These are phyloP conservation scores for Podospora anserina DNA, from an alignment of 495 filamentous ascomycete species.

Conservation along the genomic window DNA sequence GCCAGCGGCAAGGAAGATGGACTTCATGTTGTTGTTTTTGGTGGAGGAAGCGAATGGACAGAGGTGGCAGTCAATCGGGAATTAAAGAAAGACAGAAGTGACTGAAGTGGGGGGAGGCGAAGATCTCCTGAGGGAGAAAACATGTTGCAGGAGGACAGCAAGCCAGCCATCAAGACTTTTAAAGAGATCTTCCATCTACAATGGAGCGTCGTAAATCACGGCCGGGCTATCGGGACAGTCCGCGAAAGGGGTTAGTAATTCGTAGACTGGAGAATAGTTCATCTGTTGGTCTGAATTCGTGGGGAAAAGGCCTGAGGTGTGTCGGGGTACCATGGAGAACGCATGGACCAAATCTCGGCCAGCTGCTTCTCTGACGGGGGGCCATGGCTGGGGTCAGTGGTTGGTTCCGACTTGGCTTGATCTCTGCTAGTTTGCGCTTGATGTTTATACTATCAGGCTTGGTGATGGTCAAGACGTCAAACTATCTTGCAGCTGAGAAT, in stretches of 20 bases:
- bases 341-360: neutral
- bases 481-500: no score
- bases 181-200: neutral
- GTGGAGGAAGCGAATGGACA: neutral
- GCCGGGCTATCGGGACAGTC: neutral
- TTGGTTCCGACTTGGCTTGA: neutral
- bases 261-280: neutral
- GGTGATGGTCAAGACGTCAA: no score
- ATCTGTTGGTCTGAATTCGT: neutral
- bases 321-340: neutral
- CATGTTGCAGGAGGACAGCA: neutral
- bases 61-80: constrained; percentile 3
- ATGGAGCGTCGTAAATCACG: neutral
- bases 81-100: neutral
- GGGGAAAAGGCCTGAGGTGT: neutral
- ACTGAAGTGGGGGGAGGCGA: neutral
- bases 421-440: neutral
- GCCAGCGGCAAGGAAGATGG: constrained; percentile 17
- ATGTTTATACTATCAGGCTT: neutral
- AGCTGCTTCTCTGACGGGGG: neutral
- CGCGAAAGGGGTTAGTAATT: neutral
- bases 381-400: neutral
- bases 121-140: constrained; percentile 6
- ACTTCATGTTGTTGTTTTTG: constrained; percentile 23
- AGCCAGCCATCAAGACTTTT: neutral